Conservation (phyloP, 495 filamentous ascomycete species). For the Aspergillus nidulans region DNA sequence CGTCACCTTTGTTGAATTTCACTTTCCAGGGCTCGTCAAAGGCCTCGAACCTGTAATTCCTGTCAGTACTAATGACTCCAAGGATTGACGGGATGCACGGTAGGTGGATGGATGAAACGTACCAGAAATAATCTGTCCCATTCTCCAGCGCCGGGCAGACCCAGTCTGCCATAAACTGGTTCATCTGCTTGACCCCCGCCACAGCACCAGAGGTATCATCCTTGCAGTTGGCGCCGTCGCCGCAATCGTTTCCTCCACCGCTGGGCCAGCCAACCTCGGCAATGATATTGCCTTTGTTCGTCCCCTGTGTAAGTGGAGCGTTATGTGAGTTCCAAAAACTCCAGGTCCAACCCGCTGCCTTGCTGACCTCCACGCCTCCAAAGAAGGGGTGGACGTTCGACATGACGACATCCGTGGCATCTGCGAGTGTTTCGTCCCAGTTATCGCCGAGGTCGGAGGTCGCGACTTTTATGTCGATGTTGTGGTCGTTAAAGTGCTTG, state of each 20-base stretch:
- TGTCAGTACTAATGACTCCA: not conserved
- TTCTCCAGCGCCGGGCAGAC: slow-evolving; percentile 76
- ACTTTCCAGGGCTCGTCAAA: slow-evolving; percentile 97
- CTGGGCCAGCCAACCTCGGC: slow-evolving; percentile 92
- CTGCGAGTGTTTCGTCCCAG: slow-evolving; percentile 67
- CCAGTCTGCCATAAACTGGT: slow-evolving; percentile 79
- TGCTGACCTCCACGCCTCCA: slow-evolving; percentile 63
- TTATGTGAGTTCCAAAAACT: slow-evolving; percentile 70
- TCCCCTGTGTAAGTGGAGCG: slow-evolving; percentile 53
- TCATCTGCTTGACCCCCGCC: slow-evolving; percentile 80
- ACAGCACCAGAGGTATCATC: slow-evolving; percentile 55
- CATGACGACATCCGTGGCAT: slow-evolving; percentile 81
- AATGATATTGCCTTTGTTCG: slow-evolving; percentile 64
- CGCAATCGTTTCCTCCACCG: slow-evolving; percentile 76
- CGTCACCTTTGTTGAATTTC: slow-evolving; percentile 57
- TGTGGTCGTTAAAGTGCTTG: slow-evolving; percentile 60
- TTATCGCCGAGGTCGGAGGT: slow-evolving; percentile 88
- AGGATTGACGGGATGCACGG: not conserved
- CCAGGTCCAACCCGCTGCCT: slow-evolving; percentile 79
- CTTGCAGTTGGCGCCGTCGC: slow-evolving; percentile 49
- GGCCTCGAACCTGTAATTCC: slow-evolving; percentile 65
- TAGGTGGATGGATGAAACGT: slow-evolving; percentile 31
- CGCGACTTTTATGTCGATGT: slow-evolving; percentile 69
- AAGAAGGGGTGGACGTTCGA: slow-evolving; percentile 98
- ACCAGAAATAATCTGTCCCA: slow-evolving; percentile 92